Evolutionary conservation across 495 filamentous ascomycete genomes (phyloP).

Genomic region (Lasiosphaeria miniovina): DNA sequence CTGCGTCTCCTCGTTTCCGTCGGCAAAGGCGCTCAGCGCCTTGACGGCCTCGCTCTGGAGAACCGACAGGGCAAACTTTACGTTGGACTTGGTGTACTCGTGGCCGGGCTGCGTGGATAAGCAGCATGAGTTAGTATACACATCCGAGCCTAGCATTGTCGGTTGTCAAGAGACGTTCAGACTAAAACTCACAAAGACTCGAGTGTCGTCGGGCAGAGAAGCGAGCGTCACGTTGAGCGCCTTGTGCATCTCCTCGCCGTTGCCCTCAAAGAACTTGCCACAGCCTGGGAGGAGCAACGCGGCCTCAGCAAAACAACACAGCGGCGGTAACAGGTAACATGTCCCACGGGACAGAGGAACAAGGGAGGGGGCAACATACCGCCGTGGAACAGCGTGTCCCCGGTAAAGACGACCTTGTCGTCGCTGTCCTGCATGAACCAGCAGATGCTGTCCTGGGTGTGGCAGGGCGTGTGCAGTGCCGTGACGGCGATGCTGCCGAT

Average conservation of each 20-base stretch:
- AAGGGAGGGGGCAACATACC: conserved; percentile 47
- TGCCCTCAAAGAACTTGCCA: conserved; percentile 96
- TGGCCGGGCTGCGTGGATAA: conserved; percentile 67
- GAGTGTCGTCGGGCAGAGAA: conserved; percentile 83
- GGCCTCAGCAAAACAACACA: not conserved
- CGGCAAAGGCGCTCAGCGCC: conserved; percentile 72
- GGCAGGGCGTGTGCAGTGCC: conserved; percentile 92
- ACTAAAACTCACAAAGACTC: conserved; percentile 71
- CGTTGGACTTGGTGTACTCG: conserved; percentile 93
- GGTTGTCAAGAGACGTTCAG: too few species aligned
- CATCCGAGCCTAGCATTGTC: not conserved
- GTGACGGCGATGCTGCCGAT: conserved; percentile 84
- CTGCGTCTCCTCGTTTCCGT: conserved; percentile 80
- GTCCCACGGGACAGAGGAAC: not conserved
- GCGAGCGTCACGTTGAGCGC: conserved; percentile 85
- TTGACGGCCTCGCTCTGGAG: conserved; percentile 70
- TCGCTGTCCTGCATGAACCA: conserved; percentile 76
- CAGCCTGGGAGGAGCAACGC: conserved; percentile 57
- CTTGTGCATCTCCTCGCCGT: conserved; percentile 79
- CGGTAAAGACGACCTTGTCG: conserved; percentile 86
- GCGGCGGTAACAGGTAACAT: conserved; percentile 7
- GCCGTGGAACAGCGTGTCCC: conserved; percentile 92
- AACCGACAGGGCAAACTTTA: conserved; percentile 77
- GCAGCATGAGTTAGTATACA: not conserved
- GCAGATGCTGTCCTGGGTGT: conserved; percentile 98